Percentiles rank a stretch among this genome's conserved stretches.
Evolutionary conservation across 2,329 filamentous ascomycete species (phyloP).

Genomic region (Alternaria consortialis): DNA sequence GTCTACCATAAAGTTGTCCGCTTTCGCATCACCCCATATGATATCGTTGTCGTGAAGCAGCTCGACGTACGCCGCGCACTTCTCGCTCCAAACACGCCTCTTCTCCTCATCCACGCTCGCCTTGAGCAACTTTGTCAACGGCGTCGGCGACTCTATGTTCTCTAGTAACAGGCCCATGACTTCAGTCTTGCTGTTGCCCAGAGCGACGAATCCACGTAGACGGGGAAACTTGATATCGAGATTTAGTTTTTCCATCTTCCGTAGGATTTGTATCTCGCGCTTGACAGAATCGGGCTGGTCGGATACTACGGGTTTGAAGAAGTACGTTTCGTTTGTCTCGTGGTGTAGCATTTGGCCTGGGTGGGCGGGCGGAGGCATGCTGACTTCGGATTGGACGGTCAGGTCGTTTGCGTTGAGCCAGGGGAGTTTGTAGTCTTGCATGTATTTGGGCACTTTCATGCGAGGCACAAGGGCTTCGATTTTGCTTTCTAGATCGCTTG

Average conservation of each 20-base stretch:
- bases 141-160: slow-evolving; percentile 19
- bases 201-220: slow-evolving; percentile 21
- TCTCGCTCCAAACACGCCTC: slow-evolving; percentile 22
- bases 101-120: slow-evolving; percentile 15
- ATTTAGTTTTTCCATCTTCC: slow-evolving; percentile 15
- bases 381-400: slow-evolving; percentile 26
- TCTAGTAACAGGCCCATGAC: slow-evolving; percentile 25
- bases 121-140: slow-evolving; percentile 24
- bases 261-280: slow-evolving; percentile 28
- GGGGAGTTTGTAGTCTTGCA: slow-evolving; percentile 25
- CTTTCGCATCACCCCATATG: slow-evolving; percentile 42
- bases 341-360: slow-evolving; percentile 23
- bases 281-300: slow-evolving; percentile 23
- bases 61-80: slow-evolving; percentile 20
- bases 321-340: slow-evolving; percentile 10
- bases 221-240: slow-evolving; percentile 23
- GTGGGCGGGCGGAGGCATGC: slow-evolving; percentile 28
- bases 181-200: slow-evolving; percentile 21
- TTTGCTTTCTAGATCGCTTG: slow-evolving; percentile 14
- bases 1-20: slow-evolving; percentile 53
- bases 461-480: slow-evolving; percentile 23
- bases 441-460: slow-evolving; percentile 30
- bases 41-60: slow-evolving; percentile 24
- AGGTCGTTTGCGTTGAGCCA: slow-evolving; percentile 27
- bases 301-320: slow-evolving; percentile 30